These are phyloP conservation scores for Solanum hybrid DNA, from an alignment of 305 asterid species.

Conservation along the genomic window DNA sequence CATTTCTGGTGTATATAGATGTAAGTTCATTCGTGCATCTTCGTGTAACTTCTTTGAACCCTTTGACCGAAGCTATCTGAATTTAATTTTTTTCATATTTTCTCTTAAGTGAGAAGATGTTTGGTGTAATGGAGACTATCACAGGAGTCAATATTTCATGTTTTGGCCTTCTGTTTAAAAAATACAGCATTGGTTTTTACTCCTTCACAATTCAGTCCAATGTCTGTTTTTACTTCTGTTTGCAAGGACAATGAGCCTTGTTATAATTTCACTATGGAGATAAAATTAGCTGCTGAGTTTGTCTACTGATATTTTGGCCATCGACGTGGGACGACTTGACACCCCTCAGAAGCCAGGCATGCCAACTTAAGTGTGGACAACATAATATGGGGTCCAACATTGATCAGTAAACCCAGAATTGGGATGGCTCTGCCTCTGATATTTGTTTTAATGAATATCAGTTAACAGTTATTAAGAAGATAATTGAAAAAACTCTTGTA, in stretches of 20 bases:
- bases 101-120: neutral
- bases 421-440: neutral
- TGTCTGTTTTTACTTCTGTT: neutral
- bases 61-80: neutral
- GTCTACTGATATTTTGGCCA: neutral
- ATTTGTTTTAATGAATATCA: neutral
- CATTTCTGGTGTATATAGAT: neutral
- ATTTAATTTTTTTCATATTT: neutral
- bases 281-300: neutral
- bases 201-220: neutral
- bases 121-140: neutral
- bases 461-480: neutral
- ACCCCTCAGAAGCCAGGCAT: neutral
- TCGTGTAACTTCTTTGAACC: neutral
- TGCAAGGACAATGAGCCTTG: neutral
- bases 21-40: neutral
- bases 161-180: neutral
- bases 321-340: neutral
- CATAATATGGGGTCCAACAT: neutral
- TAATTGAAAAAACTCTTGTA: neutral
- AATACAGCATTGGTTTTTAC: neutral
- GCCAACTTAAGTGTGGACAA: neutral
- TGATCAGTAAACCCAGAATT: neutral
- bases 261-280: neutral
- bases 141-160: neutral